Conservation (phyloP, 768 basidiomycete species). For the Brasilioporus rufonigricans region DNA sequence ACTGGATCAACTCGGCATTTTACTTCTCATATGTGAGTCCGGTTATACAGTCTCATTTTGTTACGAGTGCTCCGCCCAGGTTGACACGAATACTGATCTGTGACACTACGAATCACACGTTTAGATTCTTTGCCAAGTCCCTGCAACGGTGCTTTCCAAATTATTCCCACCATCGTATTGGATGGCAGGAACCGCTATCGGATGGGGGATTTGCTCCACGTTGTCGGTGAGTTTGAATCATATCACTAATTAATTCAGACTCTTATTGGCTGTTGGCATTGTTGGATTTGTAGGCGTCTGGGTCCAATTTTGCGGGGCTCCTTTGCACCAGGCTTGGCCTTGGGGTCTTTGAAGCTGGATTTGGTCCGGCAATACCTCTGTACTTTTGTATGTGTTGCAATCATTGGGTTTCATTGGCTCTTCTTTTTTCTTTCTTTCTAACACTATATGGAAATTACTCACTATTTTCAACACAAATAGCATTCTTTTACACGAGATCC, state of each 20-base stretch:
- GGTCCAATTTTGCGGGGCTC: constrained; percentile 59
- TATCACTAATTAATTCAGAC: too few relatives aligned
- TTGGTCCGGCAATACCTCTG: constrained; percentile 73
- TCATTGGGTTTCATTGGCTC: too few relatives aligned
- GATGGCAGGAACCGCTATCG: constrained; percentile 64
- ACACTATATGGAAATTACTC: neutral
- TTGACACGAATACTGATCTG: neutral
- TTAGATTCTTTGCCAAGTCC: too few relatives aligned
- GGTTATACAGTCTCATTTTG: neutral
- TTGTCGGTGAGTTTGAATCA: constrained; percentile 65
- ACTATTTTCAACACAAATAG: constrained; percentile 34
- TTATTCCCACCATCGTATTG: constrained; percentile 65
- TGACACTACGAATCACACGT: too few relatives aligned
- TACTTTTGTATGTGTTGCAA: constrained; percentile 75
- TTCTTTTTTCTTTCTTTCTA: too few relatives aligned
- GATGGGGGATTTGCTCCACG: constrained; percentile 76
- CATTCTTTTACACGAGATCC: constrained; percentile 71
- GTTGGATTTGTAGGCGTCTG: constrained; percentile 47
- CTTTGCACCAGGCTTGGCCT: constrained; percentile 57
- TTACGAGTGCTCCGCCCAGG: too few relatives aligned
- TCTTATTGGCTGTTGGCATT: too few relatives aligned
- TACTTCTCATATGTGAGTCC: constrained; percentile 71
- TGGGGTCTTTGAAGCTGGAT: constrained; percentile 77
- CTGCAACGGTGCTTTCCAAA: too few relatives aligned
- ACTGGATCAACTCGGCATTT: too few relatives aligned